Evolutionary conservation across 345 rosid genomes (phyloP), one percentile per base, ranked within the genome.

Genomic region (Theobroma cacao): DNA sequence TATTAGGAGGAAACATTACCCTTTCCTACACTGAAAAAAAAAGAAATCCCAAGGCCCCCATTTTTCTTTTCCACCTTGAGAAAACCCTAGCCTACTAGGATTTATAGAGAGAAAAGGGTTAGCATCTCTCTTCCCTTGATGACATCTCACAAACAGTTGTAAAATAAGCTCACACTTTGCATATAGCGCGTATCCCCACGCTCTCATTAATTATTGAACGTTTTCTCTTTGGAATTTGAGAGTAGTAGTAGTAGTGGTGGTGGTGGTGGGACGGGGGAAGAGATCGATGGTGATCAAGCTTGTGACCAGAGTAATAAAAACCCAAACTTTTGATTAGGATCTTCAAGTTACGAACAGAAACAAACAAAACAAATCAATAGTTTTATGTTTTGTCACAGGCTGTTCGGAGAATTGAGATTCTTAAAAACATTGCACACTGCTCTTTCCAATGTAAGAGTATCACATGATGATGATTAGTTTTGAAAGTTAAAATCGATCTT

Each of bases 11-110:
- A 52, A 52, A 15, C 5, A 52, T 2, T 15, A 52, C 12, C 1
- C 56, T 8, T 4, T 11, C 38, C 43, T 33, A 5, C n/a, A n/a
- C n/a, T n/a, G n/a, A 4, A 36, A 10, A 63, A 63, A 8, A 10
- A 40, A 43, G 26, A 74, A 53, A 31, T 8, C 20, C 22, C 26
- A 56, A 33, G 34, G n/a, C n/a, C n/a, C 36, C 26, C 47, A 36
- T 14, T 43, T 43, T 69, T 20, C 3, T 28, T 28, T 43, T 56
- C 7, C 12, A 18, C 31, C 34, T 30, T 30, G 31, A 15, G 9
- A 65, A 77, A 82, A 69, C 84, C 81, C 76, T 82, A 68, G 48
- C 26, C 76, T 38, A 60, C 78, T 34, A 30, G 64, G 52, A 64
- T 81, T 77, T 81, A 78, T 82, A 78, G 61, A 82, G 76, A 62